Percentiles rank a stretch among this genome's conserved stretches.
Evolutionary conservation across 345 rosid genomes (phyloP).

Genomic region (Lagerstroemia speciosa): DNA sequence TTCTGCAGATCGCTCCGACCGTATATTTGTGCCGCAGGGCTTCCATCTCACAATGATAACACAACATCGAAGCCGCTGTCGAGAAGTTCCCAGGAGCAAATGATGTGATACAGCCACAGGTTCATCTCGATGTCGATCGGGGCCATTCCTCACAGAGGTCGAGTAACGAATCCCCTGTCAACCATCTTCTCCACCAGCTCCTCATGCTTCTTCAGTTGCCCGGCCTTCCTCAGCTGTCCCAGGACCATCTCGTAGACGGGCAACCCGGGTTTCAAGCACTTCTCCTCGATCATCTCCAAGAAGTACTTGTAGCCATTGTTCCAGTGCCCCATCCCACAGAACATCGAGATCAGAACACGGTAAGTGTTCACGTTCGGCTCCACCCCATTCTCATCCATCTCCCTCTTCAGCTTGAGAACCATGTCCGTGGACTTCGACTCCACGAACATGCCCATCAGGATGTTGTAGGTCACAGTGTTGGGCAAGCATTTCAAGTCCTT

Average conservation of each 20-base stretch:
- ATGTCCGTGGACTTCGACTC: slow-evolving; percentile 66
- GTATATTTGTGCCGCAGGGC: not conserved
- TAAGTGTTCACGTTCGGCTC: slow-evolving; percentile 91
- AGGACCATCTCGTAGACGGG: slow-evolving; percentile 64
- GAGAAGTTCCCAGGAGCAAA: not conserved
- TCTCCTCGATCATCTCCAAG: slow-evolving; percentile 80
- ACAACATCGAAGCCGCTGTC: not conserved
- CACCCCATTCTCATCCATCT: slow-evolving; percentile 71
- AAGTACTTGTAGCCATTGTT: slow-evolving; percentile 77
- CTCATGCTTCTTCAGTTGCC: slow-evolving; percentile 86
- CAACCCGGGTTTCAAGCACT: slow-evolving; percentile 62
- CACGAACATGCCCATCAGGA: slow-evolving; percentile 71
- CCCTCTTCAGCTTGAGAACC: slow-evolving; percentile 88
- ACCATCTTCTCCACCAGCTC: slow-evolving; percentile 89
- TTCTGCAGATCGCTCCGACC: not conserved
- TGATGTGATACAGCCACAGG: not conserved
- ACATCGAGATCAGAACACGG: slow-evolving; percentile 67
- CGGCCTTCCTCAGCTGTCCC: slow-evolving; percentile 63
- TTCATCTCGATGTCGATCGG: not conserved
- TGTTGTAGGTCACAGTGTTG: slow-evolving; percentile 65
- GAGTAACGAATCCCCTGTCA: slow-evolving; percentile 42
- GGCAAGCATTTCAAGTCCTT: slow-evolving; percentile 48
- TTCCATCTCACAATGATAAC: not conserved
- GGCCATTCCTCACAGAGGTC: slow-evolving; percentile 31
- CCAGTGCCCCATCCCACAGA: slow-evolving; percentile 95